Conservation (phyloP, 805 yeast genomes). For the Cyberlindnera nakhonratchasimensis region DNA sequence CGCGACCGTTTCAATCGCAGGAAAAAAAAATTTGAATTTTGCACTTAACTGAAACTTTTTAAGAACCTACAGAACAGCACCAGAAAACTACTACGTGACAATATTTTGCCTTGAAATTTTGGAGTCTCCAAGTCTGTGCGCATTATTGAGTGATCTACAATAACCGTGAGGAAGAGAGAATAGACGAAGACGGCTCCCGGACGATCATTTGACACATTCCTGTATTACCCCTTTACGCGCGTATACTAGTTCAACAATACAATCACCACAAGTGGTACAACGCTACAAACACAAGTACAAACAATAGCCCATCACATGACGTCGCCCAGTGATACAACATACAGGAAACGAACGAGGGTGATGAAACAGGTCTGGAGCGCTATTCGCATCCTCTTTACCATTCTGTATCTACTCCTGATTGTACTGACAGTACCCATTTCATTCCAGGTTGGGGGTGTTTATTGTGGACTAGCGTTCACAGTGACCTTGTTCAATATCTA, state of each 20-base stretch:
- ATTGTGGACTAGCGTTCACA: constrained; percentile 85
- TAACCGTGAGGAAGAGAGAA: not conserved
- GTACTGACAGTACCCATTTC: constrained; percentile 86
- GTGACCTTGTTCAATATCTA: constrained; percentile 69
- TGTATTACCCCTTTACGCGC: not conserved
- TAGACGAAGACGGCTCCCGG: not conserved
- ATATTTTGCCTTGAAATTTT: too few relatives aligned
- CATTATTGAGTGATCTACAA: too few relatives aligned
- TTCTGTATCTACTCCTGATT: constrained; percentile 62
- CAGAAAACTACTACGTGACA: too few relatives aligned
- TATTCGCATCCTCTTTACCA: constrained; percentile 39
- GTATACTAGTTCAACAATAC: not conserved
- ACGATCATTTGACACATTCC: not conserved
- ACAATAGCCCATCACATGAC: too few relatives aligned
- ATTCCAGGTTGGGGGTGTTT: constrained; percentile 88
- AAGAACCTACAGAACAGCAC: too few relatives aligned
- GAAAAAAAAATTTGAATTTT: too few relatives aligned
- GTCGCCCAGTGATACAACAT: not conserved
- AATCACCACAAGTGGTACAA: too few relatives aligned
- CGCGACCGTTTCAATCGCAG: too few relatives aligned
- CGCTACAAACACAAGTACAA: too few relatives aligned
- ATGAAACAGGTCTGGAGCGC: not conserved
- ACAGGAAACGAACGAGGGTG: not conserved
- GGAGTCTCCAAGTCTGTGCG: too few relatives aligned
- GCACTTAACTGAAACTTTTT: too few relatives aligned